Conservation (phyloP, 192 early-diverging fungal genomes). For the Piromyces finnis region DNA sequence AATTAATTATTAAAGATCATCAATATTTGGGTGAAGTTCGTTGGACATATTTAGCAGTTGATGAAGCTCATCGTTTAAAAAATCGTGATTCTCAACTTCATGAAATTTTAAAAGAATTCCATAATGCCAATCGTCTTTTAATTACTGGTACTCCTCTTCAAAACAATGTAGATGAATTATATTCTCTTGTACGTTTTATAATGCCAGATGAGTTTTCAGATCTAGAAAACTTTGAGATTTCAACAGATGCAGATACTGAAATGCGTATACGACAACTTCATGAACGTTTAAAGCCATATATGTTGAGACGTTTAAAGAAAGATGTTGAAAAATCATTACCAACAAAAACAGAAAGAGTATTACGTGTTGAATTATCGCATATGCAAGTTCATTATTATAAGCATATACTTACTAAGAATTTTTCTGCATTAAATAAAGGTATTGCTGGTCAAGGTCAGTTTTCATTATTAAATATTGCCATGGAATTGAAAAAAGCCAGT, state of each 20-base stretch:
- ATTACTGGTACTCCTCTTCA: conserved; percentile 99
- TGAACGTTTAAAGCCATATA: conserved; percentile 60
- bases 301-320: conserved; percentile 91
- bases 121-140: conserved; percentile 74
- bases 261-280: conserved; percentile 76
- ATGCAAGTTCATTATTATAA: conserved; percentile 90
- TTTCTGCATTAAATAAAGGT: conserved; percentile 62
- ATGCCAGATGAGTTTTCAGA: conserved; percentile 61
- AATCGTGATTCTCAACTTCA: conserved; percentile 89
- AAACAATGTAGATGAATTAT: conserved; percentile 88
- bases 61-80: conserved; percentile 96
- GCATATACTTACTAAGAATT: conserved; percentile 86
- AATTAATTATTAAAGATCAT: conserved; percentile 84
- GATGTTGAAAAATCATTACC: conserved; percentile 96
- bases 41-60: conserved; percentile 89
- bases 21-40: conserved; percentile 57
- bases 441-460: conserved; percentile 34
- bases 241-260: conserved; percentile 26
- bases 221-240: conserved; percentile 59
- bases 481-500: conserved; percentile 90
- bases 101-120: conserved; percentile 71
- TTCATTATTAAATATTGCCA: conserved; percentile 82
- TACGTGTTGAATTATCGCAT: conserved; percentile 79
- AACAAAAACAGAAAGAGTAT: conserved; percentile 84
- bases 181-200: conserved; percentile 78